phyloP scores from a whole-genome alignment of 1,284 basidiomycete genomes.

The Austropuccinia psidii region DNA sequence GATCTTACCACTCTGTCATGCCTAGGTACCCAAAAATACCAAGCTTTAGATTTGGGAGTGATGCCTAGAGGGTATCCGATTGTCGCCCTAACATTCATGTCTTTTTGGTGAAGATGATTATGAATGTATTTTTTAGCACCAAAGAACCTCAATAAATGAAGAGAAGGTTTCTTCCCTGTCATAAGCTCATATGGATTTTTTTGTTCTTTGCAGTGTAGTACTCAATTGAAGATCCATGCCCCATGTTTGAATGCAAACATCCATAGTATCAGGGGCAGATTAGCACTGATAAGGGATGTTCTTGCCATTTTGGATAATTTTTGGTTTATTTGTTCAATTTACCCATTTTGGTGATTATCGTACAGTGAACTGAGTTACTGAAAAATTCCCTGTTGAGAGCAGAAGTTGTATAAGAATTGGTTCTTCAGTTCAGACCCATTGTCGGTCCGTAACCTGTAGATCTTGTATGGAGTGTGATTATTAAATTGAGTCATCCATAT shows the following conservation, averaged over 20 bases:
- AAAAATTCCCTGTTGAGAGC: not conserved
- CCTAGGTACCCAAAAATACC: not conserved
- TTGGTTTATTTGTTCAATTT: not conserved
- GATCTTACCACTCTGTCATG: too few relatives aligned
- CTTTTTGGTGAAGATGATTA: not conserved
- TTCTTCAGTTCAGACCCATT: not conserved
- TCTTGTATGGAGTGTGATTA: not conserved
- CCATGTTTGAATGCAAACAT: not conserved
- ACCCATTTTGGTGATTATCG: slow-evolving; percentile 6
- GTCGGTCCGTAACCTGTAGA: not conserved
- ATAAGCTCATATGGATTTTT: not conserved
- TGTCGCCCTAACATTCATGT: not conserved
- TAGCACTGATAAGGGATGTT: not conserved
- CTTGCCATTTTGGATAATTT: not conserved
- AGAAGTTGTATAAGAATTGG: not conserved
- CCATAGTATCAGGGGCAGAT: not conserved
- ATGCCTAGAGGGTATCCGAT: not conserved
- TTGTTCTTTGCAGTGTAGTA: not conserved
- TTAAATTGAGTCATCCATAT: not conserved
- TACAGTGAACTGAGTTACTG: not conserved
- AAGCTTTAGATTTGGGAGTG: not conserved
- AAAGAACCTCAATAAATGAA: not conserved
- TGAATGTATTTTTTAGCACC: not conserved
- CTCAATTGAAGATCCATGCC: not conserved
- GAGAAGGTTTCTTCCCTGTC: too few relatives aligned